Evolutionary conservation across 2,329 filamentous ascomycete species (phyloP).

Genomic region (Beauveria medogensis): DNA sequence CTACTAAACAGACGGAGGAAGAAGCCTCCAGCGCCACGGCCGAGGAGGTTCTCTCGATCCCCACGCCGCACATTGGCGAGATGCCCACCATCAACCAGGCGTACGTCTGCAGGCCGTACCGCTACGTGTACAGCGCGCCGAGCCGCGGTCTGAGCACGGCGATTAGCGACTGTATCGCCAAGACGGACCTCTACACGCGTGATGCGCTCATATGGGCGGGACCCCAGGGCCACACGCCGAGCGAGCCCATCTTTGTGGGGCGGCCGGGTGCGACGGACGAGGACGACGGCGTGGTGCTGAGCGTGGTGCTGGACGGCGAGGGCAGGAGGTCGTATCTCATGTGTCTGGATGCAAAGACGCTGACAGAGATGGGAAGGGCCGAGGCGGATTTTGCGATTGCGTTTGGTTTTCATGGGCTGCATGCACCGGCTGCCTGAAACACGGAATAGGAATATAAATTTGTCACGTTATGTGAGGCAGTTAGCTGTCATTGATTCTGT

Average conservation of each 20-base stretch:
- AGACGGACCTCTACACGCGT: conserved; percentile 47
- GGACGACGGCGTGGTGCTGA: conserved; percentile 49
- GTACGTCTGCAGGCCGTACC: conserved; percentile 39
- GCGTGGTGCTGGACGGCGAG: conserved; percentile 49
- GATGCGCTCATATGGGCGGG: conserved; percentile 42
- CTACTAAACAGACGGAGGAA: too few relatives aligned
- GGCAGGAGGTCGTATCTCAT: conserved; percentile 49
- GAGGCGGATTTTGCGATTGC: conserved; percentile 45
- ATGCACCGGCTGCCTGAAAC: not conserved
- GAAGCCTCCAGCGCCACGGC: not conserved
- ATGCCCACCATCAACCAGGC: conserved; percentile 52
- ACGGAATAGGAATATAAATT: too few relatives aligned
- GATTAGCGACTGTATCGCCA: conserved; percentile 46
- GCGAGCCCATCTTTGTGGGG: conserved; percentile 55
- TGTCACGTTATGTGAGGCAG: too few relatives aligned
- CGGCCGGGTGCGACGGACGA: conserved; percentile 29
- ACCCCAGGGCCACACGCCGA: conserved; percentile 48
- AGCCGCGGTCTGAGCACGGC: conserved; percentile 47
- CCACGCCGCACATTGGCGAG: conserved; percentile 40
- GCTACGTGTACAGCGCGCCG: conserved; percentile 47
- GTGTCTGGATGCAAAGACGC: conserved; percentile 47
- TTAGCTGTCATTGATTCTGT: too few relatives aligned
- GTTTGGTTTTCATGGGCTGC: conserved; percentile 50
- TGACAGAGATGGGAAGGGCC: conserved; percentile 51
- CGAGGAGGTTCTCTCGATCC: conserved; percentile 20